Conservation (phyloP, 192 early-diverging fungal species). For the Jimgerdemannia lactiflua region DNA sequence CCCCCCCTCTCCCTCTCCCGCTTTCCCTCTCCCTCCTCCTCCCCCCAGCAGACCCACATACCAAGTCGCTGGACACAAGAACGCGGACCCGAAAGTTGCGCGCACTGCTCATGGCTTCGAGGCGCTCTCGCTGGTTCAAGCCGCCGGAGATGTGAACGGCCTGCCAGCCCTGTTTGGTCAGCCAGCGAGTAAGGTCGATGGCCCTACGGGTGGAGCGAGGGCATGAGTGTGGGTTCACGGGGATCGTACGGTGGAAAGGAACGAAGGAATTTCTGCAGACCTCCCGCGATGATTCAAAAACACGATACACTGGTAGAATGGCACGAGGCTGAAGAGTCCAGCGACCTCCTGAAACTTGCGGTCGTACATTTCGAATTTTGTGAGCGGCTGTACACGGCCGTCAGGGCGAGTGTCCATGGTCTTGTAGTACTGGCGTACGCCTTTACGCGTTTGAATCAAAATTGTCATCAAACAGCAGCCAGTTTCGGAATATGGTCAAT, state of each 20-base stretch:
- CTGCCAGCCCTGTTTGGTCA: slow-evolving; percentile 47
- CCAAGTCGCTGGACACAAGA: slow-evolving; percentile 59
- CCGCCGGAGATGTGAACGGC: slow-evolving; percentile 46
- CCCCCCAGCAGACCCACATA: slow-evolving; percentile 14
- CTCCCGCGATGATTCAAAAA: slow-evolving; percentile 52
- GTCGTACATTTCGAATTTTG: slow-evolving; percentile 32
- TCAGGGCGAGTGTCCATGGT: slow-evolving; percentile 14
- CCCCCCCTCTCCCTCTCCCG: neutral
- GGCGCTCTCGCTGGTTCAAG: slow-evolving; percentile 38
- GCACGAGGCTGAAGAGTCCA: slow-evolving; percentile 38
- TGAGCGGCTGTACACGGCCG: slow-evolving; percentile 11
- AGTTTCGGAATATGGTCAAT: neutral
- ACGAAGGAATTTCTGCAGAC: neutral
- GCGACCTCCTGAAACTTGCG: slow-evolving; percentile 44
- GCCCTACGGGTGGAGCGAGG: slow-evolving; percentile 21
- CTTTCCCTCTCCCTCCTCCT: slow-evolving; percentile 11
- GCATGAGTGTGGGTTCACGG: neutral
- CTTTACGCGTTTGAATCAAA: slow-evolving; percentile 12
- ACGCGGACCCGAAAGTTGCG: slow-evolving; percentile 52
- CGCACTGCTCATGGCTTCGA: slow-evolving; percentile 49
- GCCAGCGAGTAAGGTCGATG: slow-evolving; percentile 41
- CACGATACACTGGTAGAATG: slow-evolving; percentile 61
- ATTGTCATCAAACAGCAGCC: no score
- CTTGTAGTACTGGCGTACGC: slow-evolving; percentile 51
- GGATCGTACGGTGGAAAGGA: neutral